Percentiles rank a stretch among this genome's conserved stretches.
These are phyloP conservation scores for Garcia nutans DNA, from an alignment of 345 rosid genomes.

Conservation along the genomic window DNA sequence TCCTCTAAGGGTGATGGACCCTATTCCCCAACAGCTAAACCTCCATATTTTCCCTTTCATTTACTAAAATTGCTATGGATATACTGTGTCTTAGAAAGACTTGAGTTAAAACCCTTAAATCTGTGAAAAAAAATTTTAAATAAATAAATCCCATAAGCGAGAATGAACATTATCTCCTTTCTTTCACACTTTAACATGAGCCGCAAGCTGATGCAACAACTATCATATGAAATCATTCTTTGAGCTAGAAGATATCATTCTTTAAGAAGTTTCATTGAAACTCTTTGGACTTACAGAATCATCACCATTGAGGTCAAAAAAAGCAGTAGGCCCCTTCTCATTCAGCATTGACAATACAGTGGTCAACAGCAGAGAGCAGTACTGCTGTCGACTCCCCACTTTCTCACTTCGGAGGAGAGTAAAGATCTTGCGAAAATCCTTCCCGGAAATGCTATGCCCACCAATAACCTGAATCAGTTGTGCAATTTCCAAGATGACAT, in stretches of 20 bases:
- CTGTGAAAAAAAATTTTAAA: too few species aligned
- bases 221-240: not conserved
- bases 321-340: slow-evolving; percentile 95
- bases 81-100: too few species aligned
- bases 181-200: not conserved
- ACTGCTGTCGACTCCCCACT: slow-evolving; percentile 73
- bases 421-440: slow-evolving; percentile 93
- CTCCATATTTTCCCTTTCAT: too few species aligned
- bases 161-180: too few species aligned
- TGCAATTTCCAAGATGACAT: slow-evolving; percentile 70
- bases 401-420: slow-evolving; percentile 93
- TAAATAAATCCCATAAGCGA: too few species aligned
- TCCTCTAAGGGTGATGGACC: too few species aligned
- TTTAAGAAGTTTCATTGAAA: not conserved
- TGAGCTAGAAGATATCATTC: not conserved
- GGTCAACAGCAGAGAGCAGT: slow-evolving; percentile 77
- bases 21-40: too few species aligned
- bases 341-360: slow-evolving; percentile 84
- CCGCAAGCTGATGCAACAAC: not conserved
- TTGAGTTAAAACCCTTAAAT: too few species aligned
- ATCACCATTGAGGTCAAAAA: slow-evolving; percentile 83
- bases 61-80: too few species aligned
- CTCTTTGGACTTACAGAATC: slow-evolving; percentile 70
- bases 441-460: slow-evolving; percentile 98
- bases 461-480: slow-evolving; percentile 88